phyloP scores from a whole-genome alignment of 2,329 filamentous ascomycete genomes.

The Metarhizium guizhouense region DNA sequence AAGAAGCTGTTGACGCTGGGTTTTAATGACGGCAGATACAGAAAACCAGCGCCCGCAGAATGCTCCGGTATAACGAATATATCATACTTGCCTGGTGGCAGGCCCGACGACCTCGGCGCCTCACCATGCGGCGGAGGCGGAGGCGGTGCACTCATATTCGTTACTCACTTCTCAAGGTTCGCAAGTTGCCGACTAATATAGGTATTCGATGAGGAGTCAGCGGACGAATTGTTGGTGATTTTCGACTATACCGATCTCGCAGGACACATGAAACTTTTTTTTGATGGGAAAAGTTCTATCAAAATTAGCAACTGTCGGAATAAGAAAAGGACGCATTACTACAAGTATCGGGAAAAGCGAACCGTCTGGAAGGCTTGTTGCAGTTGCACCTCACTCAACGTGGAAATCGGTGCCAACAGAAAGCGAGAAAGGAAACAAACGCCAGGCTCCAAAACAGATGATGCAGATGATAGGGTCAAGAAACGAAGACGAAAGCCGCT shows the following conservation, averaged over 20 bases:
- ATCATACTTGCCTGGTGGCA: conserved; percentile 88
- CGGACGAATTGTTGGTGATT: background rate
- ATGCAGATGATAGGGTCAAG: conserved; percentile 10
- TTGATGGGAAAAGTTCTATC: conserved; percentile 1
- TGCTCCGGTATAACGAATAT: conserved; percentile 95
- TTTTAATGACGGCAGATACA: conserved; percentile 86
- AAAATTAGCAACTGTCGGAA: conserved; percentile 3
- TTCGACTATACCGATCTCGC: conserved; percentile 16
- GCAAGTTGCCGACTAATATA: background rate
- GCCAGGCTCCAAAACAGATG: conserved; percentile 15
- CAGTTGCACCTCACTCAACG: conserved; percentile 1
- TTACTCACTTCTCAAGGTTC: background rate
- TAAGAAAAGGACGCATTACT: background rate
- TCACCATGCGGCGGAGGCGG: conserved; percentile 81
- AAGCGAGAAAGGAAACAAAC: conserved; percentile 17
- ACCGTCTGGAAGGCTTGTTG: background rate
- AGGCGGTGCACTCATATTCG: conserved; percentile 54
- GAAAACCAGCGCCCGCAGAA: conserved; percentile 77
- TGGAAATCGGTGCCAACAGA: background rate
- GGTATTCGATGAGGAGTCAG: background rate
- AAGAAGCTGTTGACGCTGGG: conserved; percentile 86
- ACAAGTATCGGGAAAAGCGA: background rate
- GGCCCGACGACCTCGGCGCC: conserved; percentile 58
- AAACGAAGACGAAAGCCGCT: conserved; percentile 6
- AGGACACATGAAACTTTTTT: conserved; percentile 18